Conservation (phyloP, 2,329 filamentous ascomycete species). For the Fusarium sp. region DNA sequence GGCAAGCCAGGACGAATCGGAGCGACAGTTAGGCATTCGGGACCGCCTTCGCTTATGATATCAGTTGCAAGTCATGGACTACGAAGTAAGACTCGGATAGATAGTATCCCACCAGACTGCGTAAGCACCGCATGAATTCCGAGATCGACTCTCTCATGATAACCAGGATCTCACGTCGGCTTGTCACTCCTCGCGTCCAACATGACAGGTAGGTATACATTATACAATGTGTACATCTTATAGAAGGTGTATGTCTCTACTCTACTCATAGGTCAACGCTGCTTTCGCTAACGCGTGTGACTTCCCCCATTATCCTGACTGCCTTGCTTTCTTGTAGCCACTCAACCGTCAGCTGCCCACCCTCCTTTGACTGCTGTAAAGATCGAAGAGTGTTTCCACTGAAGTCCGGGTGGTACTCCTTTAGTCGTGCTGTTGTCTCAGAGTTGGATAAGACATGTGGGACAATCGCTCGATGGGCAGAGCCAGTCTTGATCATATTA, state of each 20-base stretch:
- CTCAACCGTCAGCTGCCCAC: constrained; percentile 11
- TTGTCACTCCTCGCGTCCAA: too few relatives aligned
- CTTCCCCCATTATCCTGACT: constrained; percentile 18
- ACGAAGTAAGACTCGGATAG: too few relatives aligned
- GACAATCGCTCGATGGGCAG: constrained; percentile 18
- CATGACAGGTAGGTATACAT: too few relatives aligned
- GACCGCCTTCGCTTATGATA: background rate
- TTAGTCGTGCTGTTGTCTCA: background rate
- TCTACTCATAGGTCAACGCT: background rate
- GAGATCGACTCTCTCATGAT: too few relatives aligned
- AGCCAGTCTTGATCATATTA: constrained; percentile 6
- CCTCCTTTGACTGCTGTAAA: constrained; percentile 19
- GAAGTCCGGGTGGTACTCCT: background rate
- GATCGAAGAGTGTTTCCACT: background rate
- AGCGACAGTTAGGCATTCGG: background rate
- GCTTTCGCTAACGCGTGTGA: background rate
- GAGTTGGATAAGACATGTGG: constrained; percentile 2
- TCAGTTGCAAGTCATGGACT: too few relatives aligned
- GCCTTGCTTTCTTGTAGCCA: background rate
- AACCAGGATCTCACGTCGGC: too few relatives aligned
- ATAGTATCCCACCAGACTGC: background rate
- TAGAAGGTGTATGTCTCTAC: too few relatives aligned
- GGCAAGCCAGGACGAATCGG: background rate
- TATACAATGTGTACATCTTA: too few relatives aligned
- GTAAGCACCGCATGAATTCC: rapidly evolving